A percentile compares a stretch with the other conserved stretches of the same genome.
Conservation (phyloP, 2,329 filamentous ascomycete genomes). For the Colletotrichum agaves region DNA sequence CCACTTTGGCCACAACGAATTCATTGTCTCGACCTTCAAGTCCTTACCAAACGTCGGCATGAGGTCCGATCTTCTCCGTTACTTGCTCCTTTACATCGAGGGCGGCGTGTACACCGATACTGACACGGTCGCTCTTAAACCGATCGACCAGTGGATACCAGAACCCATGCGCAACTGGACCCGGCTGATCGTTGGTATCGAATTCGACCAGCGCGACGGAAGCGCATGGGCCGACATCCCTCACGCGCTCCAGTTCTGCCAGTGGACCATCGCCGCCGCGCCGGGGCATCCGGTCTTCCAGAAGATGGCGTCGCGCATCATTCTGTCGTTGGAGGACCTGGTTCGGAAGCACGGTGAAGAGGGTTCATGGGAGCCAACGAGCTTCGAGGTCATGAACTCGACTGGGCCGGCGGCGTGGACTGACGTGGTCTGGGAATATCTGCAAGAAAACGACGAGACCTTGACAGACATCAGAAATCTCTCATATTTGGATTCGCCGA, state of each 20-base stretch:
- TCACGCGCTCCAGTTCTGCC: conserved; percentile 40
- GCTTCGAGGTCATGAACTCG: conserved; percentile 46
- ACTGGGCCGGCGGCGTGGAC: conserved; percentile 48
- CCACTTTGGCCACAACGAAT: conserved; percentile 36
- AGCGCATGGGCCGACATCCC: conserved; percentile 38
- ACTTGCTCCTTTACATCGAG: conserved; percentile 77
- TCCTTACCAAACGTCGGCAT: conserved; percentile 48
- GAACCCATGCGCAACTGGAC: conserved; percentile 22
- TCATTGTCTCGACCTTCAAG: conserved; percentile 39
- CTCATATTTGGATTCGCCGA: conserved; percentile 34
- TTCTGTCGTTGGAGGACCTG: conserved; percentile 40
- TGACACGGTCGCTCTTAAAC: conserved; percentile 50
- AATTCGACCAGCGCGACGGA: conserved; percentile 44
- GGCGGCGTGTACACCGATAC: conserved; percentile 77
- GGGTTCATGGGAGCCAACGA: conserved; percentile 35
- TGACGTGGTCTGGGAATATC: conserved; percentile 44
- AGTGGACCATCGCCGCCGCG: conserved; percentile 40
- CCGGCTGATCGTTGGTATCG: conserved; percentile 43
- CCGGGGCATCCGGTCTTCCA: conserved; percentile 45
- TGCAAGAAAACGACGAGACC: conserved; percentile 40
- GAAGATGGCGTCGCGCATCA: conserved; percentile 41
- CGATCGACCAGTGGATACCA: conserved; percentile 49
- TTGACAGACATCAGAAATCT: conserved; percentile 26
- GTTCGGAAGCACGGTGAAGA: background rate
- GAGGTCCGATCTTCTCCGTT: conserved; percentile 75